Percentiles rank a stretch among this genome's conserved stretches.
These are phyloP conservation scores for Thermothielavioides terrestris DNA, from an alignment of 495 filamentous ascomycete species.

Conservation along the genomic window DNA sequence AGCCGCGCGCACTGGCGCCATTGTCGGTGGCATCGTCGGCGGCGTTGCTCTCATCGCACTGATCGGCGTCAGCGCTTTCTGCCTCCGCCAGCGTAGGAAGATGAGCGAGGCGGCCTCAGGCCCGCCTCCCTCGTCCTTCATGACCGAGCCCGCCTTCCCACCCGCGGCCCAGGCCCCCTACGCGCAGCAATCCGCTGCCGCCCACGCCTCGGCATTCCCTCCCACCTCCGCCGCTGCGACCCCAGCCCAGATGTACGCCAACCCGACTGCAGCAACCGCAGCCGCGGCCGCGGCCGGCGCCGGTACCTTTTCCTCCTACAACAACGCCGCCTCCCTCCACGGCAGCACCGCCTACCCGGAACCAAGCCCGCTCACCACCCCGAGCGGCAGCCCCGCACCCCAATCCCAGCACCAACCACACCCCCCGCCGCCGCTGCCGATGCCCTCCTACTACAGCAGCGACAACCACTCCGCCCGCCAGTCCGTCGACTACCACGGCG, in stretches of 20 bases:
- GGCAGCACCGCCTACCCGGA: background rate
- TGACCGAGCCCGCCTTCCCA: background rate
- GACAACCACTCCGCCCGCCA: background rate
- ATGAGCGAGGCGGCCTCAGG: slow-evolving; percentile 7
- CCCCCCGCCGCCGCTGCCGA: background rate
- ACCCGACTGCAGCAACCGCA: background rate
- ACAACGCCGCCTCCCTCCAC: background rate
- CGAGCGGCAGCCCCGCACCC: background rate
- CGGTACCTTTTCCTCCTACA: background rate
- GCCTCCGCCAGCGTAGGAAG: slow-evolving; percentile 29
- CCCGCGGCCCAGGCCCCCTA: background rate
- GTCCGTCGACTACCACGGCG: background rate
- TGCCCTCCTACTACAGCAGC: background rate
- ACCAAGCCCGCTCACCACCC: slow-evolving; percentile 7
- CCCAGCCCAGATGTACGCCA: background rate
- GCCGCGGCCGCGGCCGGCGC: background rate
- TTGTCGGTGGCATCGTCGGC: slow-evolving; percentile 43
- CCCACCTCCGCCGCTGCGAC: background rate
- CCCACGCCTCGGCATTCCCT: background rate
- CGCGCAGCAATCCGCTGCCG: background rate
- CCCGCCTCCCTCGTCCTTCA: background rate
- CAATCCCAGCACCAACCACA: background rate
- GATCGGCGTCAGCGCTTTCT: slow-evolving; percentile 31
- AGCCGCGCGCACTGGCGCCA: slow-evolving; percentile 31
- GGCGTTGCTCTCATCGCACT: slow-evolving; percentile 38